phyloP scores from a whole-genome alignment of 441 rosid genomes.

The Heliophila coronopifolia region DNA sequence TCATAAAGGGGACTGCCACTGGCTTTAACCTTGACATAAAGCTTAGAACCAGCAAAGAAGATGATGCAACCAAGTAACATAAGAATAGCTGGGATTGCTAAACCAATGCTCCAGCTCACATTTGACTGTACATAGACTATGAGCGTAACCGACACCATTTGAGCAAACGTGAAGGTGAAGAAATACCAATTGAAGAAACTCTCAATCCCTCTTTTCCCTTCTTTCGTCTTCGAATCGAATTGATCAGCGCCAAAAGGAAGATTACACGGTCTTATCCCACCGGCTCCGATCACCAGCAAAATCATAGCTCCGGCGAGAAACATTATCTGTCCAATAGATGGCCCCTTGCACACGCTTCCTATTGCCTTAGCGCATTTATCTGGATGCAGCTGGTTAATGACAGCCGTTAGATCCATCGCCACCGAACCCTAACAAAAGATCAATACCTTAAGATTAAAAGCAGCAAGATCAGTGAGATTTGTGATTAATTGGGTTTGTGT shows the following conservation, averaged over 20 bases:
- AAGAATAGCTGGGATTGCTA: constrained; percentile 54
- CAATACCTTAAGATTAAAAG: background rate
- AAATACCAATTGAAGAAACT: constrained; percentile 81
- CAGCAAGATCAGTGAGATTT: background rate
- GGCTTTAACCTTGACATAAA: constrained; percentile 57
- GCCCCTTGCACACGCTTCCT: constrained; percentile 33
- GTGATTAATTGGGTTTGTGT: too few species aligned
- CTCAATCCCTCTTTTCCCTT: constrained; percentile 60
- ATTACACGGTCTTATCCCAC: constrained; percentile 70
- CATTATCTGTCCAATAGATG: constrained; percentile 53
- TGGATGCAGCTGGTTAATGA: constrained; percentile 54
- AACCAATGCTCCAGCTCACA: constrained; percentile 64
- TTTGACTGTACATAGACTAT: constrained; percentile 62
- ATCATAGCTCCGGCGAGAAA: constrained; percentile 49
- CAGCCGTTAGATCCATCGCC: constrained; percentile 57
- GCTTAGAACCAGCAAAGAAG: constrained; percentile 60
- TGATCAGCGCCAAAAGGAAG: constrained; percentile 79
- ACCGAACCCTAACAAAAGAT: constrained; percentile 47
- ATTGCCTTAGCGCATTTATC: constrained; percentile 41
- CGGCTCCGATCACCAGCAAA: constrained; percentile 62
- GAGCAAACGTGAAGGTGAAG: constrained; percentile 62
- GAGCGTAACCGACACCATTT: constrained; percentile 49
- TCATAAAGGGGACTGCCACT: constrained; percentile 52
- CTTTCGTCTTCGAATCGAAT: constrained; percentile 52
- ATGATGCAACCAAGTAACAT: constrained; percentile 54